Evolutionary conservation across 2,329 filamentous ascomycete species (phyloP), one percentile per base, ranked within the genome.

Genomic region (Biscogniauxia mediterranea): DNA sequence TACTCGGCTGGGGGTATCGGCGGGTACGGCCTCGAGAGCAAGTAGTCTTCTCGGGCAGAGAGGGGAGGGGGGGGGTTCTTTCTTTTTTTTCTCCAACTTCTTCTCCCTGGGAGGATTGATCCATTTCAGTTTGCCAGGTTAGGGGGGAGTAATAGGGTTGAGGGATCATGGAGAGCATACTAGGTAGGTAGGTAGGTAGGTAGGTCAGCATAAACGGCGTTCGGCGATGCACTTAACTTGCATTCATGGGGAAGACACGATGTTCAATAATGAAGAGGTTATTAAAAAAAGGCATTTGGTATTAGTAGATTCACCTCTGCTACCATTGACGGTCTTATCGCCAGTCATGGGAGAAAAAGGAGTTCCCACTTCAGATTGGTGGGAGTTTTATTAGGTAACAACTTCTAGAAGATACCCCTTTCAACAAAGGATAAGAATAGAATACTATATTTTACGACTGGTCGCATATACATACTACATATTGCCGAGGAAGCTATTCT

Each of bases 21-120:
- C 52, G 84, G 85, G 1, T 87, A 87, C 61, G 79, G 84, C 11
- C 78, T 84, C n/a, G 84, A 87, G 77, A 68, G 78, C 76, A 55
- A 80, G 75, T 46, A 46, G 11, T 5, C 28, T 9, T 13, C 28
- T n/a, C n/a, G n/a, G n/a, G n/a, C n/a, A n/a, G n/a, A n/a, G n/a
- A n/a, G n/a, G n/a, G n/a, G n/a, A 4, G 8, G 4, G 4, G 26
- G 8, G 26, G 26, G 26, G 26, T 28, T 42, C 13, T 42, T 17
- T 42, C 13, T 3, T 17, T 5, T 42, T 11, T n/a, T 46, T 13
- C 13, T 46, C 15, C 2, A 6, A 7, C 11, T 46, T 46, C 32
- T 9, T 38, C 32, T 38, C 32, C 23, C 23, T 23, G 23, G 32
- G 32, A 38, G 32, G 38, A 5, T 46, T 46, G 28, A 32, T 32